Evolutionary conservation across 257 asterid genomes (phyloP).

Genomic region (Sherardia arvensis): DNA sequence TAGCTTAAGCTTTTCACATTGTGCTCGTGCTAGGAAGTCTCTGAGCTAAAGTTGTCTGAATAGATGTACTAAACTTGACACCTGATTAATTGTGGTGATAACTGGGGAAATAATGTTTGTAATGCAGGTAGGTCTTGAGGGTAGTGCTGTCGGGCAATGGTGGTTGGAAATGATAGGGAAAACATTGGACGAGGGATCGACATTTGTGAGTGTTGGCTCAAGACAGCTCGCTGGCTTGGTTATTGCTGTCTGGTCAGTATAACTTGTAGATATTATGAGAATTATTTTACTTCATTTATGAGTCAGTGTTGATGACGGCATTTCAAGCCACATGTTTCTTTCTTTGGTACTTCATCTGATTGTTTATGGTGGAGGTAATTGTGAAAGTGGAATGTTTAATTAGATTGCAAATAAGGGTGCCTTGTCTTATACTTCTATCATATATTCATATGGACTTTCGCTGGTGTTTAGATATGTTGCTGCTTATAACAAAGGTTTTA

Average conservation of each 20-base stretch:
- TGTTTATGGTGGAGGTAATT: neutral
- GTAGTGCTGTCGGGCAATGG: conserved; percentile 96
- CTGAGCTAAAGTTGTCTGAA: neutral
- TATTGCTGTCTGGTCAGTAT: conserved; percentile 82
- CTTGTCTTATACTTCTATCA: neutral
- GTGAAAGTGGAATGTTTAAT: neutral
- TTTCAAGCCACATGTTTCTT: neutral
- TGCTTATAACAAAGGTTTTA: conserved; percentile 11
- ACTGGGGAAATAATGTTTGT: neutral
- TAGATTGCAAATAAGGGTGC: neutral
- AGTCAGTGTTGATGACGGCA: neutral
- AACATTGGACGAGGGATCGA: conserved; percentile 85
- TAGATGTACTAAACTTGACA: neutral
- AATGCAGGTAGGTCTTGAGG: conserved; percentile 96
- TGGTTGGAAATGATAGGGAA: conserved; percentile 92
- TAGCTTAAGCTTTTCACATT: conserved; percentile 9
- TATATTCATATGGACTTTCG: neutral
- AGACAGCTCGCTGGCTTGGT: conserved; percentile 97
- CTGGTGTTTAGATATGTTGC: neutral
- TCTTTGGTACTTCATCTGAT: neutral
- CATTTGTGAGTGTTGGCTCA: conserved; percentile 82
- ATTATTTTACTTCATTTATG: neutral
- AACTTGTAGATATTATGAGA: conserved; percentile 2
- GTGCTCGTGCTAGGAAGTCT: neutral
- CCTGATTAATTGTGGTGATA: neutral